Base-by-base conservation (phyloP, 345 rosid genomes). In the Populus tremula region DNA sequence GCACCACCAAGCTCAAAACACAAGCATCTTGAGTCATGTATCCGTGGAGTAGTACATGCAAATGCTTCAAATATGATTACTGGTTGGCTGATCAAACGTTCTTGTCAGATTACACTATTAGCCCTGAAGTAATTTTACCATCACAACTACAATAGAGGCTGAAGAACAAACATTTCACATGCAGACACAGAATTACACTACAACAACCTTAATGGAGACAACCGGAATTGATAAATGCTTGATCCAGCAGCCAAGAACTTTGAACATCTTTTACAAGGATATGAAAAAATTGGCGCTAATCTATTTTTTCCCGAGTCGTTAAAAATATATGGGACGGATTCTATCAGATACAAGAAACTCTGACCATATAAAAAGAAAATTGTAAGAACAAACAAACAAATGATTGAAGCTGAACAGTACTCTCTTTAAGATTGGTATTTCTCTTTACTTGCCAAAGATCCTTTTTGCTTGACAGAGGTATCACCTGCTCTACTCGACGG, bases 241-340 rank as follows among this genome's bases (percentile, higher is more conserved):
- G 67, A 49, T 67, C 67, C 68, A 54, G 38, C 27, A 36, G n/a
- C 47, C 20, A 16, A 7, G 23, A 18, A 49, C 31, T 43, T 65
- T 31, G 6, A 53, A 50, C 72, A 33, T 67, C 78, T 75, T 38
- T 50, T 69, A 54, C 68, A 50, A 31, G 39, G 21, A 31, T 27
- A 47, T 6, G 39, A 54, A 65, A 76, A 68, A 76, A 76, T 41
- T 41, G 73, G 62, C 6, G 53, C 79, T 76, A 39, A 38, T 18
- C 69, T 76, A 50, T 56, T 38, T 23, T 69, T 21, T 31, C 41
- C 39, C 6, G 31, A 21, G 35, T 67, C 63, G 3, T 13, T 41
- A 54, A 56, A 67, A 27, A 67, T 54, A 56, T 53, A 25, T 72
- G 38, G 18, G 56, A 69, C 8, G 9, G 18, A 69, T 11, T 38